Evolutionary conservation across 169 alveolate species (phyloP), one percentile per base, ranked within the genome.

Genomic region (Cryptosporidium ubiquitum): DNA sequence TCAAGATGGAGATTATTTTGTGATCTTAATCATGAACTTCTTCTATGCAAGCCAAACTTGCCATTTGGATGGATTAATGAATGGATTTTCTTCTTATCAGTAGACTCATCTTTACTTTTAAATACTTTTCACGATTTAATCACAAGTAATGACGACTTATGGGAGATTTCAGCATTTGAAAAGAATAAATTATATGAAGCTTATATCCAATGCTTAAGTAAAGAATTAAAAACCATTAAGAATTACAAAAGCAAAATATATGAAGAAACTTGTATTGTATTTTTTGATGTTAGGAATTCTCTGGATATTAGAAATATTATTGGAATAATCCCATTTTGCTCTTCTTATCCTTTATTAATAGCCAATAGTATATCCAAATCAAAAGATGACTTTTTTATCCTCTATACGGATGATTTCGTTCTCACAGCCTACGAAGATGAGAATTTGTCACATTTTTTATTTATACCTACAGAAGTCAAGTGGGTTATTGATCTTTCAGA

Each of bases 31-130:
- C 92, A 91, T 71, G 93, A 91, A 86, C 73, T 85, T 39, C 84
- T 85, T 60, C 71, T 92, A 7, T 86, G 85, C 6, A 86, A 84
- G 42, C 92, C 93, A 73, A 64, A 84, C 58, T 64, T 91, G 37
- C 95, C 95, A n/a, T 58, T 74, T 47, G 95, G 95, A 29, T 92
- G 95, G 95, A 79, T 91, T 69, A 91, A 70, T 57, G 85, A 84
- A 18, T 84, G 71, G 70, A 44, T 91, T 16, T 91, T 92, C 73
- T 92, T 92, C 70, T 68, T 91, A 10, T 58, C 47, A 26, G 89
- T 79, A 1, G 75, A 64, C 23, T 79, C 89, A 6, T 26, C 60
- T 18, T 64, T 79, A 14, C 40, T 79, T 20, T 64, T 79, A 47
- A 64, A 49, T 23, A 79, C 89, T 0, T 61, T 79, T 49, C 68